A percentile compares a stretch with the other conserved stretches of the same genome.
phyloP scores from a whole-genome alignment of 805 yeast genomes.

The Pichia thaimueangensis region DNA sequence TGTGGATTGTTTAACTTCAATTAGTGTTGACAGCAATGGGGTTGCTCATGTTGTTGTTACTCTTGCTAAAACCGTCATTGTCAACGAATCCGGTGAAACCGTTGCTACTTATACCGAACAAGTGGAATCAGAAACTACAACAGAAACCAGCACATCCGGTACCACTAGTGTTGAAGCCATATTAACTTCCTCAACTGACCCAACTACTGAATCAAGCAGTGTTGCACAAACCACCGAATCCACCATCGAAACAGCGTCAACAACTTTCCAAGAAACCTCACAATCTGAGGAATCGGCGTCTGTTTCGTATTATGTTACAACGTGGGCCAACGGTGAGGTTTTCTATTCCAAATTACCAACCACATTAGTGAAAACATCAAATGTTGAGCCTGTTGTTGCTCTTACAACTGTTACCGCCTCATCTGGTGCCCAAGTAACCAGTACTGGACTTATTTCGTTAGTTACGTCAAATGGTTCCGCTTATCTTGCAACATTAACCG shows the following conservation, averaged over 20 bases:
- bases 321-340: constrained; percentile 12
- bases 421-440: constrained; percentile 9
- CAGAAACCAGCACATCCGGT: neutral
- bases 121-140: neutral
- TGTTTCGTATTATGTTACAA: constrained; percentile 4
- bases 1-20: constrained; percentile 2
- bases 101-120: constrained; percentile 12
- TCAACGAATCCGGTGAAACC: constrained; percentile 10
- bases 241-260: neutral
- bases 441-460: constrained; percentile 12
- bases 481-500: constrained; percentile 11
- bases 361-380: neutral
- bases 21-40: constrained; percentile 10
- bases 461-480: constrained; percentile 8
- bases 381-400: constrained; percentile 13
- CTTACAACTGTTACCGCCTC: constrained; percentile 14
- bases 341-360: constrained; percentile 9
- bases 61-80: constrained; percentile 4
- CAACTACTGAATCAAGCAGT: neutral
- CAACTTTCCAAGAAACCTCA: neutral
- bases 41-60: constrained; percentile 12
- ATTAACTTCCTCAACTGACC: neutral
- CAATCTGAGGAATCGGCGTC: neutral
- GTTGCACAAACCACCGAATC: too few relatives aligned
- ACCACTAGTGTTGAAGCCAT: neutral